Conservation (phyloP, 2,329 filamentous ascomycete species). For the Eutypella sp. region DNA sequence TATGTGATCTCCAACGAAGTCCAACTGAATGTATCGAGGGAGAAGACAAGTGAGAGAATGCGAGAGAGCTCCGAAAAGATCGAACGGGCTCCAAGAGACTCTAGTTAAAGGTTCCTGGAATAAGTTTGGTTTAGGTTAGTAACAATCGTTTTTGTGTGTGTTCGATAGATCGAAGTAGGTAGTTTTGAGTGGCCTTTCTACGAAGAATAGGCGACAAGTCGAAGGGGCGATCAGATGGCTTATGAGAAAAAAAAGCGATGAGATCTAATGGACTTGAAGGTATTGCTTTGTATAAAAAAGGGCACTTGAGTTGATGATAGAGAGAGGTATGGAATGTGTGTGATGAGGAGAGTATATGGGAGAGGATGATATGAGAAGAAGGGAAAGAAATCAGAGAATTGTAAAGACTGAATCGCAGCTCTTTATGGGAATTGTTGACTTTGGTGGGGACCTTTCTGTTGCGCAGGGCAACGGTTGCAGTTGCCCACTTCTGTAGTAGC, state of each 20-base stretch:
- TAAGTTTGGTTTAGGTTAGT: slow-evolving; percentile 41
- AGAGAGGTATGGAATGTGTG: slow-evolving; percentile 3
- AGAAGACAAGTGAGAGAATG: slow-evolving; percentile 30
- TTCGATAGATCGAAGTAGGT: slow-evolving; percentile 44
- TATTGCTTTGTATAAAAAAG: slow-evolving; percentile 28
- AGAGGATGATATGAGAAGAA: slow-evolving; percentile 13
- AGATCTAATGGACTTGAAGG: slow-evolving; percentile 43
- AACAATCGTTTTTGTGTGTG: slow-evolving; percentile 36
- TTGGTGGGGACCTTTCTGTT: slow-evolving; percentile 8
- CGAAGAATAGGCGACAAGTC: slow-evolving; percentile 38
- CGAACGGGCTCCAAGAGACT: slow-evolving; percentile 55
- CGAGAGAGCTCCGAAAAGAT: slow-evolving; percentile 34
- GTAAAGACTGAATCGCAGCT: neutral
- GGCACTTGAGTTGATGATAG: slow-evolving; percentile 20
- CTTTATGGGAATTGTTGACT: slow-evolving; percentile 4
- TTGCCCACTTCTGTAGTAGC: neutral
- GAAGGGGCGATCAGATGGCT: slow-evolving; percentile 44
- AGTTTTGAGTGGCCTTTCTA: slow-evolving; percentile 36
- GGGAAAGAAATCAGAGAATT: slow-evolving; percentile 11
- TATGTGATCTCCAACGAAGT: slow-evolving; percentile 36
- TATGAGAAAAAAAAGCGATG: slow-evolving; percentile 30
- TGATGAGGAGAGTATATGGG: slow-evolving; percentile 8
- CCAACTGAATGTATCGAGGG: slow-evolving; percentile 43
- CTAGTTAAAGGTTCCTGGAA: slow-evolving; percentile 55
- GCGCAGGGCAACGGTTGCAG: slow-evolving; percentile 18